A percentile compares a stretch with the other conserved stretches of the same genome.
Evolutionary conservation across 768 basidiomycete genomes (phyloP).

Genomic region (Boletus barrowsii): DNA sequence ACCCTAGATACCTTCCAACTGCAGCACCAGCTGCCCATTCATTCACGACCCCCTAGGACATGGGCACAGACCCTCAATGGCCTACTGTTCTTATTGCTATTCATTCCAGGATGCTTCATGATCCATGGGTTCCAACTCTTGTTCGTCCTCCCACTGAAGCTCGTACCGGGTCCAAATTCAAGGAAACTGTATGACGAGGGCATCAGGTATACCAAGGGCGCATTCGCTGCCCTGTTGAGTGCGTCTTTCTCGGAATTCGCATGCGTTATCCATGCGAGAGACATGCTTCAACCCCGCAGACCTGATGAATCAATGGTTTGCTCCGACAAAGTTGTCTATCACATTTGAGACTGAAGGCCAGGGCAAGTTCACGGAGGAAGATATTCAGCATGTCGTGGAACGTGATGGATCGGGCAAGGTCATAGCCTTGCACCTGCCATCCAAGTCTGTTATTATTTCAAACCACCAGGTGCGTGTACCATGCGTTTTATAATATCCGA

Average conservation of each 20-base stretch:
- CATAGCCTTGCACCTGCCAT: constrained; percentile 64
- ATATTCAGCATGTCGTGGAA: constrained; percentile 55
- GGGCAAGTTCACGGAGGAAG: constrained; percentile 58
- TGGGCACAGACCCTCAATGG: constrained; percentile 52
- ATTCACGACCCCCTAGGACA: constrained; percentile 47
- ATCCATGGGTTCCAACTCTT: constrained; percentile 73
- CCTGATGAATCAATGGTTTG: constrained; percentile 78
- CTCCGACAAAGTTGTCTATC: constrained; percentile 67
- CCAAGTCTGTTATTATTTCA: constrained; percentile 78
- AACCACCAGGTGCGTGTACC: constrained; percentile 78
- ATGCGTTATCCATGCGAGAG: neutral
- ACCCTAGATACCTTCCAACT: constrained; percentile 11
- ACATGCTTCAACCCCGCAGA: constrained; percentile 41
- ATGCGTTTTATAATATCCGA: neutral
- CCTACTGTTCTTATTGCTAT: constrained; percentile 52
- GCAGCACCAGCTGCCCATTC: constrained; percentile 49
- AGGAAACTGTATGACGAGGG: constrained; percentile 61
- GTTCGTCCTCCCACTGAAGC: constrained; percentile 61
- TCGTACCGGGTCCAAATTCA: constrained; percentile 59
- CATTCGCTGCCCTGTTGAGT: constrained; percentile 76
- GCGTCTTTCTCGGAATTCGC: constrained; percentile 27
- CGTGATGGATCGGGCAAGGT: constrained; percentile 57
- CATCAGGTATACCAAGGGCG: constrained; percentile 78
- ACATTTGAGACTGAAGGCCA: constrained; percentile 71
- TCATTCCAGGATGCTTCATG: constrained; percentile 63